These are phyloP conservation scores for Fomitopsis betulina DNA, from an alignment of 1,284 basidiomycete genomes.

Conservation along the genomic window DNA sequence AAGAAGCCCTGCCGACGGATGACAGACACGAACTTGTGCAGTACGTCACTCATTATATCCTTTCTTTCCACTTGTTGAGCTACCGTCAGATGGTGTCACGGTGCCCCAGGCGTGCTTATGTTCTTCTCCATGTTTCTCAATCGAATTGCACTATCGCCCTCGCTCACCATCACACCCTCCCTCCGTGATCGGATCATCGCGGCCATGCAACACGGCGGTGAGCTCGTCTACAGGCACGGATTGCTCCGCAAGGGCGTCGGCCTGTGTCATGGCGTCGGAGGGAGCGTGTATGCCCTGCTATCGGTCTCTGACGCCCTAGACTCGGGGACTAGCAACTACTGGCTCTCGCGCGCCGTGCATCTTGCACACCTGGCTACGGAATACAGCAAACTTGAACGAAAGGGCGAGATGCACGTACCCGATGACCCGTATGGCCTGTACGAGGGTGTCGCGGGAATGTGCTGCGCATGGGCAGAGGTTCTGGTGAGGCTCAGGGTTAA, in stretches of 20 bases:
- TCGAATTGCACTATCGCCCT: slow-evolving; percentile 10
- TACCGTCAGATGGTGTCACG: slow-evolving; percentile 49
- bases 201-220: slow-evolving; percentile 35
- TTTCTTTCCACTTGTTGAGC: background rate
- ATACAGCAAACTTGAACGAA: slow-evolving; percentile 29
- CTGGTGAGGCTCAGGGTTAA: slow-evolving; percentile 27
- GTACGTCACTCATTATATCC: slow-evolving; percentile 25
- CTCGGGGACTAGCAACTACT: slow-evolving; percentile 6
- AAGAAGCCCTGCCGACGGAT: slow-evolving; percentile 8
- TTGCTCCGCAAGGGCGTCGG: slow-evolving; percentile 51
- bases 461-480: slow-evolving; percentile 49
- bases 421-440: slow-evolving; percentile 52
- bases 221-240: slow-evolving; percentile 42
- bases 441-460: slow-evolving; percentile 51
- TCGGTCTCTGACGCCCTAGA: slow-evolving; percentile 34
- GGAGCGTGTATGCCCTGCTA: slow-evolving; percentile 47
- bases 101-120: slow-evolving; percentile 45
- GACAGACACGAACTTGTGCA: slow-evolving; percentile 38
- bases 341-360: slow-evolving; percentile 38
- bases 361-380: slow-evolving; percentile 40
- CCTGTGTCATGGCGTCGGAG: slow-evolving; percentile 52
- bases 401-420: slow-evolving; percentile 39
- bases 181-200: slow-evolving; percentile 21
- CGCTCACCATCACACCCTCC: slow-evolving; percentile 16
- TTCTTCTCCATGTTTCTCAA: slow-evolving; percentile 38